Conservation (phyloP, 352 stramenopile species). For the Phytopythium chamaehyphon region DNA sequence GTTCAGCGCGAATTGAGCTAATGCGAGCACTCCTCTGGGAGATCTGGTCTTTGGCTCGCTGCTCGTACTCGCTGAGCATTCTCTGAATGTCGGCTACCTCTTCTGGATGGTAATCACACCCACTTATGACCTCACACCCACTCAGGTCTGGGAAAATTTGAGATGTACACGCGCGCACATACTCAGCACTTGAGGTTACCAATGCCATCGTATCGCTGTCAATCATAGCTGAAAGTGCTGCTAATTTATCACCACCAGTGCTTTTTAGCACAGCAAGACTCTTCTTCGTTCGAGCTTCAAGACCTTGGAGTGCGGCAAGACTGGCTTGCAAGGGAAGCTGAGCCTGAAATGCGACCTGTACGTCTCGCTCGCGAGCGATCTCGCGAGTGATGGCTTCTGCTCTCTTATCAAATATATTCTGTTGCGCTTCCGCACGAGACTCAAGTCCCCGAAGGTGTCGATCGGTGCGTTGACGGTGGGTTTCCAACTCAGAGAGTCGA, state of each 20-base stretch:
- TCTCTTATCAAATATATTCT: slow-evolving; percentile 39
- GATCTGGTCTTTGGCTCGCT: slow-evolving; percentile 29
- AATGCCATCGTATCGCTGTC: slow-evolving; percentile 29
- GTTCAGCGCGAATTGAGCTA: slow-evolving; percentile 22
- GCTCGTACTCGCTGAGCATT: slow-evolving; percentile 36
- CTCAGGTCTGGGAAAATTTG: slow-evolving; percentile 64
- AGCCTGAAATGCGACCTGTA: slow-evolving; percentile 48
- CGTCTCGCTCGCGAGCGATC: slow-evolving; percentile 32
- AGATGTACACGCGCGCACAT: slow-evolving; percentile 38
- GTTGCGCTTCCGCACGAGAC: slow-evolving; percentile 48
- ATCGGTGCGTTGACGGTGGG: slow-evolving; percentile 69
- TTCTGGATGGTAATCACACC: slow-evolving; percentile 81
- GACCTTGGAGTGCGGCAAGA: slow-evolving; percentile 78
- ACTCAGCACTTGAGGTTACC: slow-evolving; percentile 40
- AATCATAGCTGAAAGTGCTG: slow-evolving; percentile 19
- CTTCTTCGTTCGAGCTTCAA: slow-evolving; percentile 83
- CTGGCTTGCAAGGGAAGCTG: slow-evolving; percentile 71
- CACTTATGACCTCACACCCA: slow-evolving; percentile 54
- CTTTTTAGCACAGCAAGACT: slow-evolving; percentile 37
- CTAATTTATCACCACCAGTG: slow-evolving; percentile 23
- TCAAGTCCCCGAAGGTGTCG: slow-evolving; percentile 56
- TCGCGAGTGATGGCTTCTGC: slow-evolving; percentile 17
- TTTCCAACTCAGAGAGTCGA: slow-evolving; percentile 77
- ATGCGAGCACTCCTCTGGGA: slow-evolving; percentile 32
- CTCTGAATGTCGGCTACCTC: slow-evolving; percentile 53